Evolutionary conservation across 78 protist species (phyloP), one percentile per base, ranked within the genome.

Genomic region (Creolimax fragrantissima): DNA sequence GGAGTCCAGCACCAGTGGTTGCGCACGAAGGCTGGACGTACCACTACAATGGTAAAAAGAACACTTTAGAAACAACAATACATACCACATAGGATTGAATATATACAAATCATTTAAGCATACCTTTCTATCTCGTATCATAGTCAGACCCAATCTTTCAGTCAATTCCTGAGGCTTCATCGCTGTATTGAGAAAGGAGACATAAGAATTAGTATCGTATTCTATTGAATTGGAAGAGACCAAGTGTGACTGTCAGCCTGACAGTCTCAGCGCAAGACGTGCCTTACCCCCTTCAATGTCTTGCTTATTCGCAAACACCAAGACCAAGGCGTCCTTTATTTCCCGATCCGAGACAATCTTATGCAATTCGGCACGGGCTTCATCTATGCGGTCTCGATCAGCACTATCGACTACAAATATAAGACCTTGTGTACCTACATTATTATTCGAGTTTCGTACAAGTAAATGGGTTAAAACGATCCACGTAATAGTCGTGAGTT

Each of bases 381-480:
- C 93, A 32, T 32, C 89, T 5, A 94, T 85, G 42, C 85, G 96
- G 35, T 94, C 97, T 36, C 95, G 91, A 35, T 98, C 99, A 74
- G 94, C 92, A 24, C 97, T 90, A 93, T 98, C 99, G 4, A 98
- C 97, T 3, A 98, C 99, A 66, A 96, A 97, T 91, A 98, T 98
- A 32, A 97, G 94, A 36, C 97, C 99, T 44, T 96, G 96, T 2
- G 97, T 95, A 89, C 95, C 95, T 83, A 95, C 94, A 95, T n/a
- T n/a, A n/a, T n/a, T n/a, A n/a, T n/a, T n/a, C n/a, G n/a, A n/a
- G n/a, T n/a, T n/a, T n/a, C n/a, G n/a, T n/a, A n/a, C n/a, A n/a
- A n/a, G n/a, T n/a, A n/a, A n/a, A n/a, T n/a, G n/a, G n/a, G n/a
- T n/a, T n/a, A n/a, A n/a, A n/a, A n/a, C n/a, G n/a, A n/a, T n/a